Base-by-base conservation (phyloP, 768 basidiomycete species). In the Rhizopogon rudus region DNA sequence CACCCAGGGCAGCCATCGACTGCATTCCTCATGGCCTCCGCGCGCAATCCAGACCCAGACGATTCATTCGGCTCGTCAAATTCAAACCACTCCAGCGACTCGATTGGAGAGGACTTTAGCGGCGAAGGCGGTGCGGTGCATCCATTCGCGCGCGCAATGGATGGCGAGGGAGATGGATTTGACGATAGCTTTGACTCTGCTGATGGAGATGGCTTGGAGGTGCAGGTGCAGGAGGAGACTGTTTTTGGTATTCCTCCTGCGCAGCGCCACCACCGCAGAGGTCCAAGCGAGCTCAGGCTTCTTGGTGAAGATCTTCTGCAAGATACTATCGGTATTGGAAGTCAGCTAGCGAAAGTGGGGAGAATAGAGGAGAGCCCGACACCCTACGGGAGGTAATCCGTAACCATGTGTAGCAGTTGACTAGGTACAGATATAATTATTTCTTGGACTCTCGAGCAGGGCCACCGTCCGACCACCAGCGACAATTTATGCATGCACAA, bases 161-260 rank as follows among this genome's bases (percentile, higher is more conserved):
- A 67, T 9, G 60, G 51, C 1, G 65, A 48, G 2, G 75, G 62
- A 12, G 75, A 77, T 20, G 75, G 66, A 3, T 79, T 83, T 20
- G 80, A 80, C n/a, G 82, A 81, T 40, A 77, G 74, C 16, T 77
- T 74, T 48, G 80, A 79, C 51, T 78, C 80, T 40, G 81, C 77
- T 54, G 78, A 80, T 57, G 57, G 33, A 49, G 72, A 73, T 39
- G 63, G 59, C 12, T 59, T 17, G 6, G 63, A 55, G 25, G 71
- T 65, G n/a, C 69, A 65, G 40, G 64, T 58, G 25, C 73, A 76
- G 49, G 83, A 84, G 62, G 86, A 89, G 67, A 88, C 88, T 12
- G 69, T 90, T 52, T 90, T 91, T 69, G 88, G 88, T 14, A 80
- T 82, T 10, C 78, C 79, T 8, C 83, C 83, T 40, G 79, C 75